phyloP scores from a whole-genome alignment of 192 early-diverging fungal genomes.

The Piromyces finnis region DNA sequence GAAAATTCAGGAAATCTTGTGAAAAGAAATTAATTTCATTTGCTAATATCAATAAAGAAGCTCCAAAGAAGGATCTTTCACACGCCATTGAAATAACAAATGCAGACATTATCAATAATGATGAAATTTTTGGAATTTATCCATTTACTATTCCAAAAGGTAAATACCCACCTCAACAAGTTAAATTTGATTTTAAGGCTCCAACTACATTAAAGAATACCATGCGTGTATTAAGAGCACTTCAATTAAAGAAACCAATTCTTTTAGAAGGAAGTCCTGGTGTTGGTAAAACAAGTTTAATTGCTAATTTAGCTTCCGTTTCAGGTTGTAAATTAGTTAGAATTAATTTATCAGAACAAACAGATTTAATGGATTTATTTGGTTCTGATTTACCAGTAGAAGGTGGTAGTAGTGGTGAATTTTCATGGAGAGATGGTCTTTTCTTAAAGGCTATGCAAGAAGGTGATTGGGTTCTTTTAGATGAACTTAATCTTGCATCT shows the following conservation, averaged over 20 bases:
- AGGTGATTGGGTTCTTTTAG: slow-evolving; percentile 92
- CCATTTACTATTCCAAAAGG: slow-evolving; percentile 69
- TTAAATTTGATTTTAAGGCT: slow-evolving; percentile 67
- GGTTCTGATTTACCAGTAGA: slow-evolving; percentile 94
- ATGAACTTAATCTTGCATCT: slow-evolving; percentile 95
- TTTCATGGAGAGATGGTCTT: slow-evolving; percentile 95
- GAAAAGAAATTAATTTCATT: slow-evolving; percentile 2
- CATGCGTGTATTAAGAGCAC: slow-evolving; percentile 63
- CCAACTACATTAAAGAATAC: slow-evolving; percentile 82
- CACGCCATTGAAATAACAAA: slow-evolving; percentile 1
- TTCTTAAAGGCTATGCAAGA: slow-evolving; percentile 89
- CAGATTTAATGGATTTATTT: slow-evolving; percentile 95
- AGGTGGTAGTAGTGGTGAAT: slow-evolving; percentile 64
- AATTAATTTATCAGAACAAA: slow-evolving; percentile 96
- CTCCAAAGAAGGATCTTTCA: background rate
- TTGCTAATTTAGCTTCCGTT: slow-evolving; percentile 57
- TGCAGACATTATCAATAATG: slow-evolving; percentile 16
- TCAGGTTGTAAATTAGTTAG: slow-evolving; percentile 75
- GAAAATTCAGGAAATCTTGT: slow-evolving; percentile 15
- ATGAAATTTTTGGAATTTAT: slow-evolving; percentile 36
- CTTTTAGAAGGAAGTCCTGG: slow-evolving; percentile 94
- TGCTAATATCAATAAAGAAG: background rate
- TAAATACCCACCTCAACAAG: slow-evolving; percentile 15
- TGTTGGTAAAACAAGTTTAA: slow-evolving; percentile 86
- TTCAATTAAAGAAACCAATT: slow-evolving; percentile 82